Conservation (phyloP, 2,329 filamentous ascomycete species). For the Diaporthe batatas region DNA sequence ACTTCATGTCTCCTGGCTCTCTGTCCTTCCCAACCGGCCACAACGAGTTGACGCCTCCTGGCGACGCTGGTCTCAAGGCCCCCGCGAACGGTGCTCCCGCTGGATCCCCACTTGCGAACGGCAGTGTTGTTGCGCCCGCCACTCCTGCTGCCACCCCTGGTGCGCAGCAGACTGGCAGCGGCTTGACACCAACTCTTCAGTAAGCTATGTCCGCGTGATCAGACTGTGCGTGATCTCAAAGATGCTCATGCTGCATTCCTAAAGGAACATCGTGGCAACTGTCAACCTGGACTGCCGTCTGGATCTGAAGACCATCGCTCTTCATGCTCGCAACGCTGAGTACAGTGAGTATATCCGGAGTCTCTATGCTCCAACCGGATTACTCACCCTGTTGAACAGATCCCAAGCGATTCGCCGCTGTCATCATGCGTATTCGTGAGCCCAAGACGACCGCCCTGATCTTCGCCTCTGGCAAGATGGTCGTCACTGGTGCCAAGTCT, state of each 20-base stretch:
- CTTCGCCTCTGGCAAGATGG: constrained; percentile 99
- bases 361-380: constrained; percentile 26
- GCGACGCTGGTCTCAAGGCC: constrained; percentile 75
- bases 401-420: constrained; percentile 91
- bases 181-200: constrained; percentile 94
- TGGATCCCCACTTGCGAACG: constrained; percentile 71
- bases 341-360: constrained; percentile 68
- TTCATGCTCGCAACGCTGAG: constrained; percentile 98
- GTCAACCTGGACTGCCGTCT: constrained; percentile 98
- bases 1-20: constrained; percentile 92
- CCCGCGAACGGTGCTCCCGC: constrained; percentile 64
- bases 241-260: constrained; percentile 66
- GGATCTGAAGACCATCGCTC: constrained; percentile 98
- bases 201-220: constrained; percentile 76
- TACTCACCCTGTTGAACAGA: constrained; percentile 39
- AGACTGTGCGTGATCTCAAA: constrained; percentile 53
- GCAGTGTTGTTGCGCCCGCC: constrained; percentile 85
- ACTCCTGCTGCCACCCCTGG: constrained; percentile 94
- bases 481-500: constrained; percentile 96
- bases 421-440: constrained; percentile 99
- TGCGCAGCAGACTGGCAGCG: constrained; percentile 85
- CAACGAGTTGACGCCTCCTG: constrained; percentile 85
- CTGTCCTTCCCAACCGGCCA: constrained; percentile 91
- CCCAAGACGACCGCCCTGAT: constrained; percentile 98
- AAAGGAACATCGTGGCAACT: constrained; percentile 98